phyloP scores from a whole-genome alignment of 768 basidiomycete genomes.

The Heimioporus sp. region DNA sequence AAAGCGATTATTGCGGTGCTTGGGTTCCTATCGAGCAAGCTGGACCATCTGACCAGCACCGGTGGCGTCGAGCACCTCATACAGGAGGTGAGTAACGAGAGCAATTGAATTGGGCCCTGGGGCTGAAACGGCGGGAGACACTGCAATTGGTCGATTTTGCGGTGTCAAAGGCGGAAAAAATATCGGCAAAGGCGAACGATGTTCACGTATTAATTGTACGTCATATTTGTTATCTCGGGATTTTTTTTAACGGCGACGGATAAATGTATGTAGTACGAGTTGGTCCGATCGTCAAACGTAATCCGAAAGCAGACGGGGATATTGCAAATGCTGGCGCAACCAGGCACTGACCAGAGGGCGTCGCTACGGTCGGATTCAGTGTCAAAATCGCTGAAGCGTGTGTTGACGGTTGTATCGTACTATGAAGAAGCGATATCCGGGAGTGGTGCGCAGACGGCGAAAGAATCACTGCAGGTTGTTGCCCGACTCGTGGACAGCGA shows the following conservation, averaged over 20 bases:
- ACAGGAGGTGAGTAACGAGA: slow-evolving; percentile 45
- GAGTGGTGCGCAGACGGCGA: slow-evolving; percentile 46
- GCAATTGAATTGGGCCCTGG: not conserved
- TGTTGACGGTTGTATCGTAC: slow-evolving; percentile 45
- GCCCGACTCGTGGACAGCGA: slow-evolving; percentile 59
- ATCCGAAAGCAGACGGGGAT: slow-evolving; percentile 48
- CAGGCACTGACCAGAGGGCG: slow-evolving; percentile 24
- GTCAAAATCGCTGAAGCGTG: slow-evolving; percentile 39
- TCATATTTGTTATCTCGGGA: slow-evolving; percentile 4
- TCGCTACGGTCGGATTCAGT: slow-evolving; percentile 32
- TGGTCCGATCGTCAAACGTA: slow-evolving; percentile 52
- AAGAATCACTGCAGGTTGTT: slow-evolving; percentile 55
- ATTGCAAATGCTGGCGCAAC: slow-evolving; percentile 38
- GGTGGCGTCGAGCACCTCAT: slow-evolving; percentile 52
- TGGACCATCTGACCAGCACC: slow-evolving; percentile 50
- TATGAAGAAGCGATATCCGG: slow-evolving; percentile 53
- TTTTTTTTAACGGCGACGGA: not conserved
- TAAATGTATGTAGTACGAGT: slow-evolving; percentile 51
- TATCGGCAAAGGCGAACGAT: slow-evolving; percentile 52
- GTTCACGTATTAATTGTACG: slow-evolving; percentile 64
- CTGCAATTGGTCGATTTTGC: slow-evolving; percentile 53
- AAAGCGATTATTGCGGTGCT: slow-evolving; percentile 52
- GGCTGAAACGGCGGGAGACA: slow-evolving; percentile 34
- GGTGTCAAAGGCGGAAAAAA: slow-evolving; percentile 48
- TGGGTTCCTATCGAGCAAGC: slow-evolving; percentile 52